Percentiles rank a stretch among this genome's conserved stretches.
phyloP scores from a whole-genome alignment of 2,329 filamentous ascomycete species.

The Aureobasidium sp. region DNA sequence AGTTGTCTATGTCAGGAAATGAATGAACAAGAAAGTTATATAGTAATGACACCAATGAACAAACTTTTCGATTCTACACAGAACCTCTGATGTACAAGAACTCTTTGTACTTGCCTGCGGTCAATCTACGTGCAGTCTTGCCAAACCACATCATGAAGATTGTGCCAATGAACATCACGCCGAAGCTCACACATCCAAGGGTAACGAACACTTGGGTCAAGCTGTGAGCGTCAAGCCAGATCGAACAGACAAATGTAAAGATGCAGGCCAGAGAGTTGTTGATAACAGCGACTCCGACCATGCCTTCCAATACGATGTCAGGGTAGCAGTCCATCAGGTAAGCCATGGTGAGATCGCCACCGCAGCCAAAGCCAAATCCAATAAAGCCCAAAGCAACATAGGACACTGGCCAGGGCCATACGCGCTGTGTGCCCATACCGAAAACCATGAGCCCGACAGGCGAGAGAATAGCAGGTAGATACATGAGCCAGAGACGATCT shows the following conservation, averaged over 20 bases:
- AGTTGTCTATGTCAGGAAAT: not conserved
- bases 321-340: slow-evolving; percentile 52
- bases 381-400: slow-evolving; percentile 53
- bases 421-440: slow-evolving; percentile 45
- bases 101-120: slow-evolving; percentile 39
- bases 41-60: not conserved
- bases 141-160: slow-evolving; percentile 51
- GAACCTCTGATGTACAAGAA: slow-evolving; percentile 45
- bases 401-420: slow-evolving; percentile 47
- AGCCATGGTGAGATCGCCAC: slow-evolving; percentile 46
- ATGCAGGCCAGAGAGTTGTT: slow-evolving; percentile 51
- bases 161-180: slow-evolving; percentile 42
- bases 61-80: not conserved
- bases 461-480: slow-evolving; percentile 44
- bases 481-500: slow-evolving; percentile 47
- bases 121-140: slow-evolving; percentile 45
- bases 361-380: slow-evolving; percentile 54
- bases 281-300: slow-evolving; percentile 52
- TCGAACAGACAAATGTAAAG: slow-evolving; percentile 43
- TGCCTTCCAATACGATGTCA: slow-evolving; percentile 52
- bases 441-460: slow-evolving; percentile 49
- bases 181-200: slow-evolving; percentile 46
- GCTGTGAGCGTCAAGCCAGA: slow-evolving; percentile 44
- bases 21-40: not conserved
- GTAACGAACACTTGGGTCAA: slow-evolving; percentile 46